Base-by-base conservation (phyloP, 352 stramenopile genomes). In the Phytopythium vexans region DNA sequence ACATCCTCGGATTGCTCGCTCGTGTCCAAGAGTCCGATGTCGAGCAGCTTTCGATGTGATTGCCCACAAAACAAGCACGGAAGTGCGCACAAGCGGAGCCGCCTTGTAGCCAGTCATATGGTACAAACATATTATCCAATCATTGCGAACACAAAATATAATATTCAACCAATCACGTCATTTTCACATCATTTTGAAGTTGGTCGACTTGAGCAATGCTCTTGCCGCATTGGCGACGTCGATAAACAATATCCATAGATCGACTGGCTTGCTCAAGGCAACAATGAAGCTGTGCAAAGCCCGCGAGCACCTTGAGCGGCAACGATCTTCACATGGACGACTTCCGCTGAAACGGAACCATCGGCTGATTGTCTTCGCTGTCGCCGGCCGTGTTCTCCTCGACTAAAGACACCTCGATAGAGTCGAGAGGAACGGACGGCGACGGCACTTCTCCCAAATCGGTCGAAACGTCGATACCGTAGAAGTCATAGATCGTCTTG, bases 401-500 rank as follows among this genome's bases (percentile, higher is more conserved):
- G 6, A 48, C 32, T 1, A 16, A 31, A 6, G 31, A 40, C 4
- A 68, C 41, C n/a, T 64, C 46, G 2, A 62, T 52, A 15, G 56
- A 62, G 33, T 69, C 50, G 41, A 69, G 42, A 0, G 44, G 32
- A 4, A 50, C 32, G 12, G 31, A 37, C n/a, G 50, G 41, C 34
- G 42, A 35, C 8, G 52, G 38, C 33, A 58, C 49, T 15, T 54
- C 56, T 6, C 55, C 60, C 12, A 70, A n/a, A 9, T 71, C 68
- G 10, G 58, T 41, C 10, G 62, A 68, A 11, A 81, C 54, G 42
- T 79, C 66, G 38, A 86, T 33, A 40, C 66, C 63, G 64, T 92
- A 92, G 52, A 75, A 87, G 46, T 86, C 71, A 49, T 81, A 72
- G 43, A 85, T 50, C 7, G 14, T 50, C 44, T 50, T 50, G 32